A percentile compares a stretch with the other conserved stretches of the same genome.
phyloP scores from a whole-genome alignment of 2,329 filamentous ascomycete genomes.

The Cordyceps cicadae region DNA sequence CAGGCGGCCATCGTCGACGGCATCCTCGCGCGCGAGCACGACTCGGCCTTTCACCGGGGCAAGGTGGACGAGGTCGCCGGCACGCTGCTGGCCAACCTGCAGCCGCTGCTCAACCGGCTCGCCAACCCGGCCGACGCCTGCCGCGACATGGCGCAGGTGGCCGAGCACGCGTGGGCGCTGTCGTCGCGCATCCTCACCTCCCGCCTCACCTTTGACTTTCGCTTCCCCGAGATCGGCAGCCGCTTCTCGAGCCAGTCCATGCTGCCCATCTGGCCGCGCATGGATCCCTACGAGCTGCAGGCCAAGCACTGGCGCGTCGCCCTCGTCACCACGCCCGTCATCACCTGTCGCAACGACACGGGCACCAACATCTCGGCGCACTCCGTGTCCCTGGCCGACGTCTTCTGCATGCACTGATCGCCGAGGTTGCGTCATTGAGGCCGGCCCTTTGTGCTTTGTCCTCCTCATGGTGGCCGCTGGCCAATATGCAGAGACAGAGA shows the following conservation, averaged over 20 bases:
- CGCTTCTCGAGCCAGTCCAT: conserved; percentile 43
- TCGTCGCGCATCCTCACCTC: conserved; percentile 39
- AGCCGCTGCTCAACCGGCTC: conserved; percentile 31
- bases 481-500: too few relatives aligned
- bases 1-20: conserved; percentile 29
- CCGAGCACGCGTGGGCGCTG: conserved; percentile 35
- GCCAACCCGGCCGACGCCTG: conserved; percentile 29
- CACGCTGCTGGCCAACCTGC: conserved; percentile 27
- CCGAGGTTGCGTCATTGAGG: not conserved
- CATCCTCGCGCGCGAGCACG: conserved; percentile 28
- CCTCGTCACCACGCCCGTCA: conserved; percentile 45
- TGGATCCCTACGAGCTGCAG: conserved; percentile 37
- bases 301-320: conserved; percentile 43
- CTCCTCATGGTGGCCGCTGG: too few relatives aligned
- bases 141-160: conserved; percentile 34
- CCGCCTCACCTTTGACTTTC: conserved; percentile 36
- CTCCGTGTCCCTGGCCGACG: conserved; percentile 37
- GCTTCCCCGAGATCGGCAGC: conserved; percentile 41
- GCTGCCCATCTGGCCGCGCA: conserved; percentile 35
- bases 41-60: conserved; percentile 22
- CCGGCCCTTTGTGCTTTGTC: too few relatives aligned
- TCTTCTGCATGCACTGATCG: conserved; percentile 39
- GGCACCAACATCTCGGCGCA: conserved; percentile 36
- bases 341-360: conserved; percentile 46
- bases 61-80: conserved; percentile 36